These are phyloP conservation scores for Paracorniculantispora psalliotae DNA, from an alignment of 2,329 filamentous ascomycete genomes.

Conservation along the genomic window DNA sequence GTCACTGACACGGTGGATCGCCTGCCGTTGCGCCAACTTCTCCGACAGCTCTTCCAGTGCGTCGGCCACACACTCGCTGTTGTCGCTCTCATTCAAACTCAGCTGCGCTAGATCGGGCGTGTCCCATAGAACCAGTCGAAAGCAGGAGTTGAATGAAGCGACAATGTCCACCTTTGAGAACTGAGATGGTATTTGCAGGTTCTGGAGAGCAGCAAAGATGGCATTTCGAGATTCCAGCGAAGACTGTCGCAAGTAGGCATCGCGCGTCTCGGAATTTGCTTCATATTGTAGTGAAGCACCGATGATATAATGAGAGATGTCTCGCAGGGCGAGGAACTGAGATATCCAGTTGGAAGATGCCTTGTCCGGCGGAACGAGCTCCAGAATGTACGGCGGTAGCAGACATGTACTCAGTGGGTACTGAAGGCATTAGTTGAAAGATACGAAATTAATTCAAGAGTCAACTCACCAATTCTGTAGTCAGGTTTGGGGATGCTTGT, in stretches of 20 bases:
- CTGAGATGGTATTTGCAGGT: conserved; percentile 28
- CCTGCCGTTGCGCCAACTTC: conserved; percentile 29
- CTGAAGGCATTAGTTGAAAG: conserved; percentile 17
- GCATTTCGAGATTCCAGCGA: conserved; percentile 33
- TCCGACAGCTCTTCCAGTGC: conserved; percentile 31
- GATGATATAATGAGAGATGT: conserved; percentile 34
- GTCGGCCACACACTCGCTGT: conserved; percentile 31
- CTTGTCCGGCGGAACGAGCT: conserved; percentile 26
- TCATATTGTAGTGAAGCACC: conserved; percentile 34
- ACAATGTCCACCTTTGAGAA: conserved; percentile 31
- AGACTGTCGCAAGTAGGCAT: conserved; percentile 28
- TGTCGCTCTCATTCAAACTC: conserved; percentile 20
- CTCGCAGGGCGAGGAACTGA: conserved; percentile 34
- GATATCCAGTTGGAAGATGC: conserved; percentile 30
- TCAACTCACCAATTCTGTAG: conserved; percentile 29
- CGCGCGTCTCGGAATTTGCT: conserved; percentile 29
- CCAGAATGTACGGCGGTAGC: conserved; percentile 28
- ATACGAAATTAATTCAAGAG: too few relatives aligned
- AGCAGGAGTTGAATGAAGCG: conserved; percentile 29
- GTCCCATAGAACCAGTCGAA: conserved; percentile 34
- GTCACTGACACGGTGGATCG: conserved; percentile 36
- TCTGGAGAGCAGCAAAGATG: conserved; percentile 31
- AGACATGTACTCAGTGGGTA: conserved; percentile 34
- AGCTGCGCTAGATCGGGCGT: conserved; percentile 26
- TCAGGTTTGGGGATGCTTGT: conserved; percentile 31